Evolutionary conservation across 495 filamentous ascomycete species (phyloP), one percentile per base, ranked within the genome.

Genomic region (Neurospora sp.): DNA sequence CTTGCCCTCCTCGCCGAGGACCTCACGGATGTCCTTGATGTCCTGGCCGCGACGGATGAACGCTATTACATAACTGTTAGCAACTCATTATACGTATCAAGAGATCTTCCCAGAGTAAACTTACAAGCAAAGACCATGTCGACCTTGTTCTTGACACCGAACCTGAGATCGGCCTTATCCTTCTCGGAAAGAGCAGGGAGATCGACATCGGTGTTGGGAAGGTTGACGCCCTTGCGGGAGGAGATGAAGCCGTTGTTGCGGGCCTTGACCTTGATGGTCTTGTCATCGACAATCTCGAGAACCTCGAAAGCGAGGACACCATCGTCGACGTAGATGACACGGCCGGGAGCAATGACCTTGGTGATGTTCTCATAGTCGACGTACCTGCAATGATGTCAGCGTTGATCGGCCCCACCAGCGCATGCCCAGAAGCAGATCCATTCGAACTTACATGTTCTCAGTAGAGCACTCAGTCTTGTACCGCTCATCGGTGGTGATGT

Each of bases 311-410:
- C 95, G 72, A 98, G 91, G 71, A 98, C 94, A 79, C 96, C 96
- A 77, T 99, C 96, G 79, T 99, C 96, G 75, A 99, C 96, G 84
- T 96, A 99, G 87, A 99, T 97, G 81, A 92, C 91, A 78, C 95
- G 94, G 78, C 96, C 96, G n/a, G 88, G 84, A 75, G 90, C 81
- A 82, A 99, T 98, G 79, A 99, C 94, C 85, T 94, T 97, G 85
- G 96, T 97, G 87, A 99, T 97, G 88, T 99, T 99, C 90, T 94
- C 95, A 85, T 99, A 99, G 86, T 99, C 96, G 78, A 99, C 92
- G 77, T 94, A 97, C 94, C 94, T 97, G 66, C 18, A 39, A 31
- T 16, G 8, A 44, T 27, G 74, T 79, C 59, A 81, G 78, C 66
- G 27, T 4, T 14, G 20, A 69, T n/a, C 18, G 22, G 39, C 12